These are phyloP conservation scores for Filobasidium wieringae DNA, from an alignment of 768 basidiomycete species.

Conservation along the genomic window DNA sequence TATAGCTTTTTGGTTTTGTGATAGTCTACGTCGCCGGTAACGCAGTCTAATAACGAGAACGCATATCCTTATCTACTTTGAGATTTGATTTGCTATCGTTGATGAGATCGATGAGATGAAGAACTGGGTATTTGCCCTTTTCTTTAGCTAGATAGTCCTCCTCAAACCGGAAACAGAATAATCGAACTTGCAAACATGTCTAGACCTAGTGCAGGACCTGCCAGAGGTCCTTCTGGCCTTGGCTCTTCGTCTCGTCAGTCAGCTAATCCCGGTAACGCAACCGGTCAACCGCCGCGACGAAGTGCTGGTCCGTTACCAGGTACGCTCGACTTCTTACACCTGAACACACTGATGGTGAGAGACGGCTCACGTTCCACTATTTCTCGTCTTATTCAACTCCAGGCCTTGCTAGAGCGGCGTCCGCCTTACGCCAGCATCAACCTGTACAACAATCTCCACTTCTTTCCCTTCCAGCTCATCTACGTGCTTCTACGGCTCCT, in stretches of 20 bases:
- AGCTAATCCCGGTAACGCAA: conserved; percentile 15
- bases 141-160: too few species aligned
- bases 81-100: too few species aligned
- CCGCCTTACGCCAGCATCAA: conserved; percentile 27
- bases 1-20: too few species aligned
- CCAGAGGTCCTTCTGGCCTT: conserved; percentile 17
- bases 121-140: too few species aligned
- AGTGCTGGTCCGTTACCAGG: conserved; percentile 34
- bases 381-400: not conserved
- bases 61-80: too few species aligned
- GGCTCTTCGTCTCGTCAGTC: conserved; percentile 18
- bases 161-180: too few species aligned
- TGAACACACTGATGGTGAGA: too few species aligned
- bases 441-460: conserved; percentile 15
- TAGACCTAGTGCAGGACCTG: conserved; percentile 22
- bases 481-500: conserved; percentile 28
- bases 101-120: too few species aligned
- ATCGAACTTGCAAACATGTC: conserved; percentile 21
- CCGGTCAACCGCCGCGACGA: conserved; percentile 24
- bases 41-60: too few species aligned
- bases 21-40: too few species aligned
- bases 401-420: conserved; percentile 36
- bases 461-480: conserved; percentile 31
- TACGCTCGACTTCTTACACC: conserved; percentile 2
- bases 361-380: not conserved